Conservation (phyloP, 106 monocot genomes). For the Dioscorea alata region DNA sequence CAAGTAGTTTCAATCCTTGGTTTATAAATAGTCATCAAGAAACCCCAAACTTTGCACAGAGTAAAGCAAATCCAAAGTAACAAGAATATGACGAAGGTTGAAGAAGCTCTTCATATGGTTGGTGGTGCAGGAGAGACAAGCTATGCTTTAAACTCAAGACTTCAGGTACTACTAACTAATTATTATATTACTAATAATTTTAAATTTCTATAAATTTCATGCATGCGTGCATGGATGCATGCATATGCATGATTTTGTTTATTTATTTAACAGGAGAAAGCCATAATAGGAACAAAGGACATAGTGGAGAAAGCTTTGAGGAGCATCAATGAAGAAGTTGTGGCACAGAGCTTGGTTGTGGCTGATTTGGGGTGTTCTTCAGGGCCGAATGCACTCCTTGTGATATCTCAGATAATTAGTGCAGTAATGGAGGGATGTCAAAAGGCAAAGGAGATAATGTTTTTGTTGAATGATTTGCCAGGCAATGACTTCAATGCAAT, state of each 20-base stretch:
- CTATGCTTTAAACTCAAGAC: constrained; percentile 24
- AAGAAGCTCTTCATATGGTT: constrained; percentile 18
- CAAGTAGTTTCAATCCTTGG: too few species aligned
- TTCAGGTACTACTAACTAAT: constrained; percentile 3
- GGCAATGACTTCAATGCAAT: constrained; percentile 42
- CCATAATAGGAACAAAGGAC: constrained; percentile 15
- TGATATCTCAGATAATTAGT: constrained; percentile 18
- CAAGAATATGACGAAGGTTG: background rate
- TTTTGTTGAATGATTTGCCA: constrained; percentile 39
- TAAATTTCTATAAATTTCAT: background rate
- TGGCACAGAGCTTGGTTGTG: constrained; percentile 11
- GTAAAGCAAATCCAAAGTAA: too few species aligned
- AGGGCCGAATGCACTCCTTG: constrained; percentile 41
- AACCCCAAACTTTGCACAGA: too few species aligned
- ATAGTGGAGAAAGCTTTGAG: constrained; percentile 15
- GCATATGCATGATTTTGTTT: background rate
- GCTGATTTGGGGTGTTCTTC: constrained; percentile 57
- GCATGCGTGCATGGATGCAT: background rate
- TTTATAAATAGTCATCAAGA: too few species aligned
- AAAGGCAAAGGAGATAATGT: constrained; percentile 20
- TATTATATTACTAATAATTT: background rate
- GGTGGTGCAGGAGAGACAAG: constrained; percentile 22
- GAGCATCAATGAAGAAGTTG: background rate
- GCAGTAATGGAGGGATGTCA: background rate
- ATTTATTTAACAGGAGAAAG: constrained; percentile 20